These are phyloP conservation scores for Rhizophora mangle DNA, from an alignment of 345 rosid genomes.

Conservation along the genomic window DNA sequence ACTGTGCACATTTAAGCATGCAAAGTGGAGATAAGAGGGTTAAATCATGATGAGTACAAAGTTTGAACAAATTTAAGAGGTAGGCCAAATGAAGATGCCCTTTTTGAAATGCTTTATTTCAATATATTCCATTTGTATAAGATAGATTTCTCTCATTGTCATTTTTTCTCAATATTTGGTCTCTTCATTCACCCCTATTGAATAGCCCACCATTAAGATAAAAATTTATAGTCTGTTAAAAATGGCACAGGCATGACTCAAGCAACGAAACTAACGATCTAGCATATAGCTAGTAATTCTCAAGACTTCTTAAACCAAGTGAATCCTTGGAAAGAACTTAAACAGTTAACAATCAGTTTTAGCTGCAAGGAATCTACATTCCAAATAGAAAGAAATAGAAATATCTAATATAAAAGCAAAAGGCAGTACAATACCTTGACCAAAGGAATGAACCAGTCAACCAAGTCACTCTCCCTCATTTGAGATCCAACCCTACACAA, in stretches of 20 bases:
- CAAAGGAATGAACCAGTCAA: conserved; percentile 76
- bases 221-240: too few species aligned
- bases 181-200: too few species aligned
- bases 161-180: too few species aligned
- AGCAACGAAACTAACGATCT: background rate
- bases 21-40: too few species aligned
- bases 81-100: background rate
- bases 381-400: background rate
- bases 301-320: background rate
- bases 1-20: too few species aligned
- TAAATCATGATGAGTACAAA: background rate
- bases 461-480: conserved; percentile 84
- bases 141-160: background rate
- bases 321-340: background rate
- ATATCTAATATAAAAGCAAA: background rate
- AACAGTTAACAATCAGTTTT: background rate
- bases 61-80: background rate
- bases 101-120: background rate
- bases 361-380: background rate
- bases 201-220: too few species aligned
- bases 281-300: background rate
- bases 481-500: conserved; percentile 91
- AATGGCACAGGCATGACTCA: too few species aligned
- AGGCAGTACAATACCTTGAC: conserved; percentile 56
- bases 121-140: background rate